These are phyloP conservation scores for Plasmopara halstedii DNA, from an alignment of 352 stramenopile genomes.

Conservation along the genomic window DNA sequence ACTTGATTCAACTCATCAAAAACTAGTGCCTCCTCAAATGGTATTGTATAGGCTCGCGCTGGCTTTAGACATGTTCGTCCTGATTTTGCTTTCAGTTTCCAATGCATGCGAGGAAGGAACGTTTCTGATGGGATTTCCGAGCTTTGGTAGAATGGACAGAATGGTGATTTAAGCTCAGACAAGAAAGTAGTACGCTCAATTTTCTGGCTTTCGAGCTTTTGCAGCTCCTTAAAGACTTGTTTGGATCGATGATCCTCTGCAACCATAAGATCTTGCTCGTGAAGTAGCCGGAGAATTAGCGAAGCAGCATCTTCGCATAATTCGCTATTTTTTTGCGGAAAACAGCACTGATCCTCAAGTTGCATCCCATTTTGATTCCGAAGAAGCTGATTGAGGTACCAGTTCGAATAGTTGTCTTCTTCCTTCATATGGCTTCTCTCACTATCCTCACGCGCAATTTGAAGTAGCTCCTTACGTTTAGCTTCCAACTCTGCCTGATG, in stretches of 20 bases:
- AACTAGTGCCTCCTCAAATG: constrained; percentile 28
- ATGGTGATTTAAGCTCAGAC: constrained; percentile 46
- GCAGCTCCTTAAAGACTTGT: constrained; percentile 19
- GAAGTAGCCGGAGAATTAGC: constrained; percentile 32
- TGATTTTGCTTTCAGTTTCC: constrained; percentile 23
- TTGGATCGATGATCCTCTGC: constrained; percentile 40
- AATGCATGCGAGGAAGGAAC: constrained; percentile 42
- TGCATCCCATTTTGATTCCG: constrained; percentile 36
- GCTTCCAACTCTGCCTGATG: constrained; percentile 50
- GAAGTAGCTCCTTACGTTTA: constrained; percentile 27
- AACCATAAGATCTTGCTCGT: constrained; percentile 39
- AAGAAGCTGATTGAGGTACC: constrained; percentile 20
- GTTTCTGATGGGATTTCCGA: constrained; percentile 34
- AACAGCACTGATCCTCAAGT: constrained; percentile 31
- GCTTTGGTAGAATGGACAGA: constrained; percentile 42
- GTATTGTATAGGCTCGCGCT: constrained; percentile 26
- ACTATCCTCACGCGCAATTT: constrained; percentile 16
- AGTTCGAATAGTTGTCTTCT: constrained; percentile 32
- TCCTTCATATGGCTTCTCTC: constrained; percentile 23
- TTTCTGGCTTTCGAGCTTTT: constrained; percentile 20
- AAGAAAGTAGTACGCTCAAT: constrained; percentile 23
- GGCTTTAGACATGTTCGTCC: constrained; percentile 11
- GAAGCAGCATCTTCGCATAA: constrained; percentile 15
- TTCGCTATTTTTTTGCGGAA: constrained; percentile 17
- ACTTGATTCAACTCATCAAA: constrained; percentile 41